These are phyloP conservation scores for Geosmithia morbida DNA, from an alignment of 2,329 filamentous ascomycete genomes.

Conservation along the genomic window DNA sequence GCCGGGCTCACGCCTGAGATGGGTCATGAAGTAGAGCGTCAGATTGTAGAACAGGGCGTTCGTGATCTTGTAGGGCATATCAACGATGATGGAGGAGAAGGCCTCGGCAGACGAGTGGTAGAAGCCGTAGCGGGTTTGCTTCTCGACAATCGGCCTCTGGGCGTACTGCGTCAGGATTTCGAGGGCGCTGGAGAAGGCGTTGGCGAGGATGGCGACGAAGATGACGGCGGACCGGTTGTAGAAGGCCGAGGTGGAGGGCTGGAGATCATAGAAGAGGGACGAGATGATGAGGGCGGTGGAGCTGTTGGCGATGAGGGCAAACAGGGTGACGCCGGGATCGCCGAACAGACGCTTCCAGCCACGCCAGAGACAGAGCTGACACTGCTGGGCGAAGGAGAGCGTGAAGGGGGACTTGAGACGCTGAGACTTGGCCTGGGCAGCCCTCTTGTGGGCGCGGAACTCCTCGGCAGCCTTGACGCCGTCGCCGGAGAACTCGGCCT, in stretches of 20 bases:
- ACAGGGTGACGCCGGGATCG: slow-evolving; percentile 26
- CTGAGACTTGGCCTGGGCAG: slow-evolving; percentile 16
- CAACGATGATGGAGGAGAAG: slow-evolving; percentile 20
- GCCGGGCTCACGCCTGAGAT: slow-evolving; percentile 25
- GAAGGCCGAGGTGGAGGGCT: slow-evolving; percentile 23
- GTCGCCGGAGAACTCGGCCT: not conserved
- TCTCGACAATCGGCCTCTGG: slow-evolving; percentile 21
- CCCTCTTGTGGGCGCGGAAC: slow-evolving; percentile 11
- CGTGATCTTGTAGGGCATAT: slow-evolving; percentile 26
- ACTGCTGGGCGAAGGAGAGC: slow-evolving; percentile 29
- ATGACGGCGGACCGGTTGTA: slow-evolving; percentile 26
- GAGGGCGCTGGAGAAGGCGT: slow-evolving; percentile 22
- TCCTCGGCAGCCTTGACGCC: slow-evolving; percentile 8
- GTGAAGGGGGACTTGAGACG: slow-evolving; percentile 32
- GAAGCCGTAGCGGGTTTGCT: slow-evolving; percentile 23
- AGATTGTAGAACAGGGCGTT: slow-evolving; percentile 25
- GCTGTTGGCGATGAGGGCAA: slow-evolving; percentile 29
- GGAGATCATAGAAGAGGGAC: slow-evolving; percentile 31
- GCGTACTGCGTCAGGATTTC: slow-evolving; percentile 22
- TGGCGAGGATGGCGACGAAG: slow-evolving; percentile 34
- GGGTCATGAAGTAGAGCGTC: slow-evolving; percentile 34
- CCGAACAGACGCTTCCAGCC: slow-evolving; percentile 22
- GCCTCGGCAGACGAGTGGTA: slow-evolving; percentile 21
- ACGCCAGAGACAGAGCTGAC: slow-evolving; percentile 25
- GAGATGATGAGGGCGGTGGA: slow-evolving; percentile 33